Conservation (phyloP, 768 basidiomycete species). For the Leccinum subtestaceum region DNA sequence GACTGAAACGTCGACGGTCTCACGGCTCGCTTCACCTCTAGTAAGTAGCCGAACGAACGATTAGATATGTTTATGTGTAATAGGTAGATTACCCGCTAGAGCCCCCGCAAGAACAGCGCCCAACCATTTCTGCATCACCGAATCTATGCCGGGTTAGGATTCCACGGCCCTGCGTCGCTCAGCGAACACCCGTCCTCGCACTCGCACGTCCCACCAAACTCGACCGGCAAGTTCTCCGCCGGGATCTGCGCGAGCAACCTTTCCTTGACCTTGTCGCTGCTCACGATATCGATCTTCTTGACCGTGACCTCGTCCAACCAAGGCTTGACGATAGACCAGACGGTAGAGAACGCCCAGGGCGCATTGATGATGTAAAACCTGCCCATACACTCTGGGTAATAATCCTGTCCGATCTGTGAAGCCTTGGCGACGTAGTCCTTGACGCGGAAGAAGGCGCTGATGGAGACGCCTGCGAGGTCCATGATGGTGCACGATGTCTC, state of each 20-base stretch:
- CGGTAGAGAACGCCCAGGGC: constrained; percentile 86
- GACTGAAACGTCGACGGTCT: neutral
- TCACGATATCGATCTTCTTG: constrained; percentile 88
- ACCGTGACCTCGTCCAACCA: constrained; percentile 97
- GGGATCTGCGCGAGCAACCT: constrained; percentile 81
- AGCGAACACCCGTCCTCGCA: constrained; percentile 81
- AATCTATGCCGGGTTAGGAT: constrained; percentile 33
- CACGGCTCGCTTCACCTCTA: neutral
- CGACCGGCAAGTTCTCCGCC: constrained; percentile 76
- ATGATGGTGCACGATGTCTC: constrained; percentile 98
- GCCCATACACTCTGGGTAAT: constrained; percentile 94
- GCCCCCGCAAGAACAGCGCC: neutral
- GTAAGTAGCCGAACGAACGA: constrained; percentile 16
- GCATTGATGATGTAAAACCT: constrained; percentile 99
- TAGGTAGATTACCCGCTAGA: constrained; percentile 29
- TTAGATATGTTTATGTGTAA: constrained; percentile 26
- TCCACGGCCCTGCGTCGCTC: constrained; percentile 94
- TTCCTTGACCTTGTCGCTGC: constrained; percentile 62
- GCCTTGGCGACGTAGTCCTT: constrained; percentile 87
- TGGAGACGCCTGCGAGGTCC: constrained; percentile 70
- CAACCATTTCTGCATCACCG: neutral
- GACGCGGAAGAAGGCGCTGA: constrained; percentile 84
- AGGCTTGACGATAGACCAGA: constrained; percentile 86
- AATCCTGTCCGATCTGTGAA: constrained; percentile 78
- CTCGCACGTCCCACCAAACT: constrained; percentile 79